Conservation (phyloP, 169 alveolate genomes). For the Babesia ovata region DNA sequence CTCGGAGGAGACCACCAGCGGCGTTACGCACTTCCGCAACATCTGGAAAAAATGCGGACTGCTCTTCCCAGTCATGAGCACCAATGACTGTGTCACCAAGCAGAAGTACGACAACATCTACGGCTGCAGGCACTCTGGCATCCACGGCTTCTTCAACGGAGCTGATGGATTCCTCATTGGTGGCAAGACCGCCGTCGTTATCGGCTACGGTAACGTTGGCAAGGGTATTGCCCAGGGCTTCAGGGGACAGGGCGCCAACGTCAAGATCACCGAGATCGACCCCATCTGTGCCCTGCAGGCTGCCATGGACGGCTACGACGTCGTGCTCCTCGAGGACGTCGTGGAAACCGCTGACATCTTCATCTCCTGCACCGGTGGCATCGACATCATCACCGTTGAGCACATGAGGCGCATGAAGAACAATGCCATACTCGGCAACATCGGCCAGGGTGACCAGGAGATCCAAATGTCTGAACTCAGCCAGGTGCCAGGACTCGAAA, state of each 20-base stretch:
- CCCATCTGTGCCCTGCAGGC: constrained; percentile 99
- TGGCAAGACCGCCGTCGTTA: constrained; percentile 94
- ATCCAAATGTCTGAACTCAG: constrained; percentile 92
- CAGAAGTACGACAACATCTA: constrained; percentile 96
- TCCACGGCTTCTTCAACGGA: constrained; percentile 97
- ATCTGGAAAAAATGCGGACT: constrained; percentile 88
- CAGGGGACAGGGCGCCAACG: constrained; percentile 97
- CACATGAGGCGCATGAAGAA: constrained; percentile 96
- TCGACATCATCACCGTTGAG: constrained; percentile 90
- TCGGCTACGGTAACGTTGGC: constrained; percentile 99
- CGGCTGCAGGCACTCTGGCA: constrained; percentile 98
- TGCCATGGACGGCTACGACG: constrained; percentile 96
- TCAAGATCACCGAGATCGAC: constrained; percentile 94
- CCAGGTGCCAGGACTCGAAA: constrained; percentile 87
- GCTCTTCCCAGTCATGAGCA: constrained; percentile 94
- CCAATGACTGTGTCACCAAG: constrained; percentile 96
- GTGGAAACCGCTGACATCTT: constrained; percentile 93
- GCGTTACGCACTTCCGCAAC: constrained; percentile 92
- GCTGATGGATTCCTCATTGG: constrained; percentile 95
- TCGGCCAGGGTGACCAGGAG: constrained; percentile 99
- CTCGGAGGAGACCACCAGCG: constrained; percentile 99
- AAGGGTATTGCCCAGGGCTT: constrained; percentile 97
- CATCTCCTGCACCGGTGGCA: constrained; percentile 95
- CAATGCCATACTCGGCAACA: constrained; percentile 94
- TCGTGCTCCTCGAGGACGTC: constrained; percentile 88